Evolutionary conservation across 805 yeast species (phyloP).

Genomic region (Lachancea fermentati): DNA sequence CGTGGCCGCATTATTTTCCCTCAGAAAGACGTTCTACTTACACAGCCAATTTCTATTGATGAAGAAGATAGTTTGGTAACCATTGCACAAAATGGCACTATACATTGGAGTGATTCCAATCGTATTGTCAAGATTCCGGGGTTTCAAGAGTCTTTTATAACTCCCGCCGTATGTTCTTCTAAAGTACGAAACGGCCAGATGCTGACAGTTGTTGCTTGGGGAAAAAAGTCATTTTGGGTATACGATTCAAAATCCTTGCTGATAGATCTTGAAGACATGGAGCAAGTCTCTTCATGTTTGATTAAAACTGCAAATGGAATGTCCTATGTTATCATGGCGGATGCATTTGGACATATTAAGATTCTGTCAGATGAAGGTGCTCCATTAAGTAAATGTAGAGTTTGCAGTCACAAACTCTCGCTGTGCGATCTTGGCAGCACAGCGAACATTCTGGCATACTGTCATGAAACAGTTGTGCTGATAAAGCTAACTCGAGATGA

Average conservation of each 20-base stretch:
- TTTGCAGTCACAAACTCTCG: conserved; percentile 2
- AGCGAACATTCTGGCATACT: neutral
- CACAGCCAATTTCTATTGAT: neutral
- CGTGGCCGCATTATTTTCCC: conserved; percentile 2
- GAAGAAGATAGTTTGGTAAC: neutral
- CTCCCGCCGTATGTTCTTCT: neutral
- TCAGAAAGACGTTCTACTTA: neutral
- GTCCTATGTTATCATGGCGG: conserved; percentile 1
- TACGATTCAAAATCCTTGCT: neutral
- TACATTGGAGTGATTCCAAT: conserved; percentile 2
- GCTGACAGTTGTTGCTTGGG: conserved; percentile 6
- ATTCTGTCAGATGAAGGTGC: conserved; percentile 2
- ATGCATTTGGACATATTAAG: conserved; percentile 1
- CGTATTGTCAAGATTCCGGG: neutral
- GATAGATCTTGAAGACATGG: neutral
- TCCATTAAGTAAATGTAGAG: neutral
- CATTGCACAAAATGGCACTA: conserved; percentile 1
- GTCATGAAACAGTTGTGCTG: conserved; percentile 3
- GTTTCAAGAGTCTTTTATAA: neutral
- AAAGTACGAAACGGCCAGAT: neutral
- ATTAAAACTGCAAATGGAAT: neutral
- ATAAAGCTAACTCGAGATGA: neutral
- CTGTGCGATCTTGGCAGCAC: conserved; percentile 3
- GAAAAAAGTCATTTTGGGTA: conserved; percentile 1
- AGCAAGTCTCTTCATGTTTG: conserved; percentile 3